Evolutionary conservation across 352 stramenopile genomes (phyloP).

Genomic region (Phytophthora fragariaefolia): DNA sequence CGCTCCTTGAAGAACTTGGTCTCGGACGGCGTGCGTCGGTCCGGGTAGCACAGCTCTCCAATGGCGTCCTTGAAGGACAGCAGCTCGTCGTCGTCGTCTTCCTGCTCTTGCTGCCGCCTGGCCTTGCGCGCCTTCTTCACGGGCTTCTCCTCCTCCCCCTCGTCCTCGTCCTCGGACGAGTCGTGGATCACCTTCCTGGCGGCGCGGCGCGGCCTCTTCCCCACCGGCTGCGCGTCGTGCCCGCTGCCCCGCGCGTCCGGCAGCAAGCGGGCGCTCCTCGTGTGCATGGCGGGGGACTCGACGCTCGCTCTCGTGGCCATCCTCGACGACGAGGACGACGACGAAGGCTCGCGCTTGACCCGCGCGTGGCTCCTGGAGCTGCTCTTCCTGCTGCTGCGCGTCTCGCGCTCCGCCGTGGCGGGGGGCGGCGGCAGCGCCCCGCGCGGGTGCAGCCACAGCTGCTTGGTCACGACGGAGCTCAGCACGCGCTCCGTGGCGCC

Average conservation of each 20-base stretch:
- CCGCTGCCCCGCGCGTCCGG: constrained; percentile 17
- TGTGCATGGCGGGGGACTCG: constrained; percentile 31
- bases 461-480: constrained; percentile 64
- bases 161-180: constrained; percentile 24
- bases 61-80: constrained; percentile 73
- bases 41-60: constrained; percentile 69
- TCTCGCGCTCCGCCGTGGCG: background rate
- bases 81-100: constrained; percentile 52
- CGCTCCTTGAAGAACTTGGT: constrained; percentile 78
- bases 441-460: constrained; percentile 61
- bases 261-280: constrained; percentile 24
- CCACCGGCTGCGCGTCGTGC: constrained; percentile 12
- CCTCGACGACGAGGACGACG: background rate
- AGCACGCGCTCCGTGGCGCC: constrained; percentile 58
- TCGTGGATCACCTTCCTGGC: constrained; percentile 31
- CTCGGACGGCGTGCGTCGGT: constrained; percentile 53
- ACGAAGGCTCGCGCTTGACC: constrained; percentile 11
- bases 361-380: constrained; percentile 5
- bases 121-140: constrained; percentile 8
- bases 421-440: constrained; percentile 4
- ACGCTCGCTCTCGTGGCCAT: constrained; percentile 15
- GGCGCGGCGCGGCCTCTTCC: constrained; percentile 39
- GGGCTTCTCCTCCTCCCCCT: constrained; percentile 25
- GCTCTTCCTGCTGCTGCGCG: constrained; percentile 1
- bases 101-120: constrained; percentile 32